Evolutionary conservation across 371 early-diverging fungal genomes (phyloP).

Genomic region (Mucor piriformis): DNA sequence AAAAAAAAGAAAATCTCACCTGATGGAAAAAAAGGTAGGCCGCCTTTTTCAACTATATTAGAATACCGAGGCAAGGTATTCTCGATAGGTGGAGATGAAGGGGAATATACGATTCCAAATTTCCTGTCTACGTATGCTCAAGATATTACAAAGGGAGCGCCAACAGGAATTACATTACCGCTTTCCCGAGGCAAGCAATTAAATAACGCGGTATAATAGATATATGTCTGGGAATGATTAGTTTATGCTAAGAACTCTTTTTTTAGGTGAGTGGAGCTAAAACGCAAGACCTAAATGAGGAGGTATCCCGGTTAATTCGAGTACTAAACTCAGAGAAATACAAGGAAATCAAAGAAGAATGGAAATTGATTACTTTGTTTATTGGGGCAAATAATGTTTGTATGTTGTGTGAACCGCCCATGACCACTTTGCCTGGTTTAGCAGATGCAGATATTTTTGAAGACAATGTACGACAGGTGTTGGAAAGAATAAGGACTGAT

Average conservation of each 20-base stretch:
- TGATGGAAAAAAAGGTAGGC: slow-evolving; percentile 36
- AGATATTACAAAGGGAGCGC: slow-evolving; percentile 47
- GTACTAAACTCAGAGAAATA: slow-evolving; percentile 25
- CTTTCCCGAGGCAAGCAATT: slow-evolving; percentile 59
- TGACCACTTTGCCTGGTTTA: slow-evolving; percentile 36
- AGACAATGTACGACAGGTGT: slow-evolving; percentile 36
- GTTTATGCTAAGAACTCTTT: not conserved
- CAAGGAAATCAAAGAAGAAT: slow-evolving; percentile 46
- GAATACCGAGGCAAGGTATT: slow-evolving; percentile 72
- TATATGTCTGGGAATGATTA: too few species aligned
- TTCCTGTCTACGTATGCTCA: slow-evolving; percentile 49
- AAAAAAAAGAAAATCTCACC: not conserved
- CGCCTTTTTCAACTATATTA: slow-evolving; percentile 54
- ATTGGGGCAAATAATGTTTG: slow-evolving; percentile 77
- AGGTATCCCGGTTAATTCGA: slow-evolving; percentile 34
- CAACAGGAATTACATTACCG: slow-evolving; percentile 57
- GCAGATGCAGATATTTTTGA: slow-evolving; percentile 59
- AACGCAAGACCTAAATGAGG: slow-evolving; percentile 36
- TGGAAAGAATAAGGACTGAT: slow-evolving; percentile 44
- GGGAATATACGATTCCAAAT: slow-evolving; percentile 61
- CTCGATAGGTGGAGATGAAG: slow-evolving; percentile 61
- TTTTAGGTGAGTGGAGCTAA: slow-evolving; percentile 60
- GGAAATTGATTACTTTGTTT: slow-evolving; percentile 69
- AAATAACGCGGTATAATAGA: slow-evolving; percentile 61
- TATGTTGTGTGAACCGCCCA: slow-evolving; percentile 49